These are phyloP conservation scores for Aspergillus sclerotioniger DNA, from an alignment of 495 filamentous ascomycete genomes.

Conservation along the genomic window DNA sequence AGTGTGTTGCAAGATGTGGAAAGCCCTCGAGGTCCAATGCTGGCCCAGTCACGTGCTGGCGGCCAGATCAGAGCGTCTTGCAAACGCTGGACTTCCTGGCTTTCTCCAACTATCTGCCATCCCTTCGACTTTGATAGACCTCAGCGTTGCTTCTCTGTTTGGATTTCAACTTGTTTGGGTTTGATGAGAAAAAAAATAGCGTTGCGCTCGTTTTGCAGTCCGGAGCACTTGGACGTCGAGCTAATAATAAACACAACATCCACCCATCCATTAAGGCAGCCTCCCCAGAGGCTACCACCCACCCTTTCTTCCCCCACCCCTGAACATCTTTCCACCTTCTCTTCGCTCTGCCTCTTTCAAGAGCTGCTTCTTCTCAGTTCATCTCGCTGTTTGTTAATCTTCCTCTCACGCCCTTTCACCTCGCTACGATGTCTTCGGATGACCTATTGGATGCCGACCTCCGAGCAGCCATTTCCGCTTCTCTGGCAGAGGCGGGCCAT, in stretches of 20 bases:
- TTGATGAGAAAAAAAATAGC: background rate
- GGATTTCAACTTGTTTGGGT: background rate
- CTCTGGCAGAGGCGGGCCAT: slow-evolving; percentile 56
- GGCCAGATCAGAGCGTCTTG: slow-evolving; percentile 4
- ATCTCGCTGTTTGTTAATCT: background rate
- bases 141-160: background rate
- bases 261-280: no score
- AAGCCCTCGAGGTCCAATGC: background rate
- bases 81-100: background rate
- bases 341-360: background rate
- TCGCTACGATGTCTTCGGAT: slow-evolving; percentile 20
- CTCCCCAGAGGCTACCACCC: background rate
- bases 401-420: background rate
- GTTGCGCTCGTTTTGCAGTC: background rate
- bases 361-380: background rate
- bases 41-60: slow-evolving; percentile 8
- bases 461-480: slow-evolving; percentile 64
- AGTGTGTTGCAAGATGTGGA: no score
- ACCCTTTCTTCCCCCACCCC: background rate
- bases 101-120: background rate
- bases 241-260: no score
- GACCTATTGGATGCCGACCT: slow-evolving; percentile 22
- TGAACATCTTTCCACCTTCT: background rate
- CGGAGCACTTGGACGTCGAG: background rate
- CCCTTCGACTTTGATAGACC: background rate